Base-by-base conservation (phyloP, 371 early-diverging fungal species). In the Mucor irregularis region DNA sequence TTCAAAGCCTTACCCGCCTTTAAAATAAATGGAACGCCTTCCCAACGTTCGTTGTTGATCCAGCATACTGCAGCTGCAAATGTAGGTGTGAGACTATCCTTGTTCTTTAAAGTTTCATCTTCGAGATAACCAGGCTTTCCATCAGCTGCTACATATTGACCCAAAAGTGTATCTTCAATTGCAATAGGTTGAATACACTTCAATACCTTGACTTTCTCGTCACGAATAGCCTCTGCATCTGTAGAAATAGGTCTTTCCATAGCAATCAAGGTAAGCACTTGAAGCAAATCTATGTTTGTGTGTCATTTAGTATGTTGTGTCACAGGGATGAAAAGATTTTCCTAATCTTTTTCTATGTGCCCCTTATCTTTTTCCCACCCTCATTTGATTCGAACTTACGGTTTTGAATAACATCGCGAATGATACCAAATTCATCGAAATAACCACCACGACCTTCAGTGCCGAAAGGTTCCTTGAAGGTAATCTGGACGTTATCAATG, bases 361-460 rank as follows among this genome's bases (percentile, higher is more conserved):
- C n/a, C n/a, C n/a, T n/a, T n/a, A 5, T 49, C 22, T 17, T 16
- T 56, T 49, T 39, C 43, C 34, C 42, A 28, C 24, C 25, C 25
- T 45, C 14, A n/a, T 26, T 29, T 26, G 8, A 16, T 37, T 24
- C 14, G 28, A 38, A 73, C 82, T 67, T 78, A 82, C 84, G 91
- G 85, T 99, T 99, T 82, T 99, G 99, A 88, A 99, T 96, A 26
- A 99, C 98, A 71, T 99, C 99, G 58, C 99, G 94, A 62, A 99
- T 94, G 48, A 99, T 97, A 43, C 99, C 99, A 74, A 94, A 96
- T 72, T 96, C 93, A 74, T 99, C 99, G 87, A 99, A 99, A 82
- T 99, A 99, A 10, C 97, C 96, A 40, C 99, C 98, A 31, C 99
- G 92, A 31, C 99, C 99, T 66, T 98, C 94, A 5, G 96, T 98